Evolutionary conservation across 2,329 filamentous ascomycete species (phyloP), one percentile per base, ranked within the genome.

Genomic region (Pochonia chlamydosporia): DNA sequence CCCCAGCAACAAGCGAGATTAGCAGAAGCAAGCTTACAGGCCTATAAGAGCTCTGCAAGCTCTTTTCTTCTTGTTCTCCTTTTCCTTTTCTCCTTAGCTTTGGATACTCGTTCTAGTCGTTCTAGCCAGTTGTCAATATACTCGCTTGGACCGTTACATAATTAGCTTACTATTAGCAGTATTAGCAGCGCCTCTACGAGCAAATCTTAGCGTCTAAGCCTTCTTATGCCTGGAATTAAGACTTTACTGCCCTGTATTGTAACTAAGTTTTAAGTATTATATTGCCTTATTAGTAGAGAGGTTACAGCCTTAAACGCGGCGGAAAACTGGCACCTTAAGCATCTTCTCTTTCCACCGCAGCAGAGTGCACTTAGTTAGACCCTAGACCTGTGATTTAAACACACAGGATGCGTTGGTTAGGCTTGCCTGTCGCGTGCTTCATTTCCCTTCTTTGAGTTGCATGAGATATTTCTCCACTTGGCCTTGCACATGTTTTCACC

Each of bases 321-420:
- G 52, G 49, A 63, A 62, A 40, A 62, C 37, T 24, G 53, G 59
- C 4, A 49, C 45, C 52, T 62, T 62, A 7, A 62, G 54, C 50
- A 47, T 57, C 16, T 53, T 52, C 41, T 54, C 24, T 43, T 62
- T 63, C 59, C 50, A 62, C 9, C 50, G 51, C 9, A 63, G 47
- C 9, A 49, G 54, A 5, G 48, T 57, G 42, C 41, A 59, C 9
- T 50, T 4, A 14, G 47, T 47, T 4, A 46, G 49, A 10, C 54
- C 53, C 42, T 14, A 44, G 43, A 54, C 52, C 44, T 50, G 50
- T 5, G 23, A 44, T 26, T 47, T 16, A 26, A 61, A 56, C 2
- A 62, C 48, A 14, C 40, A 18, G 10, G 26, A 47, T 2, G 45
- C 48, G 21, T 51, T 50, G 4, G 47, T 60, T 8, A 64, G 46